Percentiles rank a stretch among this genome's conserved stretches.
These are phyloP conservation scores for Fulvia fulva DNA, from an alignment of 2,329 filamentous ascomycete species.

Conservation along the genomic window DNA sequence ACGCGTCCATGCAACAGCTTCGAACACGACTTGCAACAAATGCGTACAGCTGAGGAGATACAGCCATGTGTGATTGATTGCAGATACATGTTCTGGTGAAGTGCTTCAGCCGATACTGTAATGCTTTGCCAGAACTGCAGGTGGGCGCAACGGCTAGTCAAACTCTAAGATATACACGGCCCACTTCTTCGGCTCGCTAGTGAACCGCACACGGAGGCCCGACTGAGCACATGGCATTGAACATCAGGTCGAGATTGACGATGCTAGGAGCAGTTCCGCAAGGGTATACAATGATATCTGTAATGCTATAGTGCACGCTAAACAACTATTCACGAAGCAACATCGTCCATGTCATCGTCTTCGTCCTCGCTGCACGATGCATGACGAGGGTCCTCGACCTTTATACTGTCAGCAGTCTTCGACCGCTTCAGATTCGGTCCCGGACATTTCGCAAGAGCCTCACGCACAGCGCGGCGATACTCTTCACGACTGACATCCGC, in stretches of 20 bases:
- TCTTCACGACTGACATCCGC: conserved; percentile 18
- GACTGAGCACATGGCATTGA: neutral
- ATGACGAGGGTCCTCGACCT: conserved; percentile 15
- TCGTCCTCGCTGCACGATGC: conserved; percentile 4
- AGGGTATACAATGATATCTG: neutral
- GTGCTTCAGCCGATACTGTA: neutral
- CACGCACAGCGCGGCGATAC: conserved; percentile 19
- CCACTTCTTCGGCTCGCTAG: neutral
- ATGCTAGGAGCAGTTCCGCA: no score
- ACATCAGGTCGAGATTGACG: no score
- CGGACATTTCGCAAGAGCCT: conserved; percentile 7
- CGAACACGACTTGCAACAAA: no score
- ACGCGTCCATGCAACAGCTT: neutral
- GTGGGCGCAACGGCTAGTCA: neutral
- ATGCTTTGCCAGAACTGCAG: neutral
- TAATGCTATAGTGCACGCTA: neutral
- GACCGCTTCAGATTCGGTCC: conserved; percentile 11
- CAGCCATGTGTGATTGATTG: neutral
- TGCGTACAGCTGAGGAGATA: neutral
- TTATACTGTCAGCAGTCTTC: conserved; percentile 22
- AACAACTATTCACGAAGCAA: neutral
- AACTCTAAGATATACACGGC: neutral
- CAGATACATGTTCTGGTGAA: neutral
- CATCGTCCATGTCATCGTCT: conserved; percentile 12
- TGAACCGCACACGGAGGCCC: neutral